These are phyloP conservation scores for Sclerotinia nivalis DNA, from an alignment of 2,329 filamentous ascomycete genomes.

Conservation along the genomic window DNA sequence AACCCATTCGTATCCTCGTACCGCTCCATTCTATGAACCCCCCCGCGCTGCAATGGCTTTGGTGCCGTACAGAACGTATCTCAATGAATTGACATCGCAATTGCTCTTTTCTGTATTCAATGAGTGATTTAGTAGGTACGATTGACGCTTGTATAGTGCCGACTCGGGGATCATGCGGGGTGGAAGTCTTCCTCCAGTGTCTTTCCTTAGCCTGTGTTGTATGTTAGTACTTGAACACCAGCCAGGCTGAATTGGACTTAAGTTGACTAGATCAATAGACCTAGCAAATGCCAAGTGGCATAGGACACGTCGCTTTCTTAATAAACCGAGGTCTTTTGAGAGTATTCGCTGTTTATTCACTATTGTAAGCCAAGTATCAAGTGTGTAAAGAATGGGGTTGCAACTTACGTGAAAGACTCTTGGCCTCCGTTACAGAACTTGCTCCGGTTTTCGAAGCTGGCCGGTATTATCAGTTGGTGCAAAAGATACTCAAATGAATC, in stretches of 20 bases:
- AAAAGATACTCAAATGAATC: no score
- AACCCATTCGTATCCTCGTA: not conserved
- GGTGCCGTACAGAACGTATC: not conserved
- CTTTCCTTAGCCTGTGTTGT: not conserved
- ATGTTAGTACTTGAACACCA: not conserved
- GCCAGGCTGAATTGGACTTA: no score
- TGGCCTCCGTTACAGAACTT: not conserved
- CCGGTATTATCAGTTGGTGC: no score
- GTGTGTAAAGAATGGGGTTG: not conserved
- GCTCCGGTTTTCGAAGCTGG: not conserved
- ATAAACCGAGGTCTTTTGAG: not conserved
- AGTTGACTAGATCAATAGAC: no score
- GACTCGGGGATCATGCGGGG: constrained; percentile 50
- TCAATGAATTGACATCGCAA: not conserved
- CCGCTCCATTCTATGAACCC: not conserved
- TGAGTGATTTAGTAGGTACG: constrained; percentile 44
- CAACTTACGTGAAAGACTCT: not conserved
- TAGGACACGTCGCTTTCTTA: not conserved
- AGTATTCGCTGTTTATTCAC: not conserved
- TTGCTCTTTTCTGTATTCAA: constrained; percentile 42
- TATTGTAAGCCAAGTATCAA: not conserved
- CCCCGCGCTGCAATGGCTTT: not conserved
- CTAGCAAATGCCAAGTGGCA: no score
- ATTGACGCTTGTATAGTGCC: constrained; percentile 48
- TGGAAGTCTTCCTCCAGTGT: constrained; percentile 39